Evolutionary conservation across 2,329 filamentous ascomycete species (phyloP), one percentile per base, ranked within the genome.

Genomic region (Thelonectria discophora): DNA sequence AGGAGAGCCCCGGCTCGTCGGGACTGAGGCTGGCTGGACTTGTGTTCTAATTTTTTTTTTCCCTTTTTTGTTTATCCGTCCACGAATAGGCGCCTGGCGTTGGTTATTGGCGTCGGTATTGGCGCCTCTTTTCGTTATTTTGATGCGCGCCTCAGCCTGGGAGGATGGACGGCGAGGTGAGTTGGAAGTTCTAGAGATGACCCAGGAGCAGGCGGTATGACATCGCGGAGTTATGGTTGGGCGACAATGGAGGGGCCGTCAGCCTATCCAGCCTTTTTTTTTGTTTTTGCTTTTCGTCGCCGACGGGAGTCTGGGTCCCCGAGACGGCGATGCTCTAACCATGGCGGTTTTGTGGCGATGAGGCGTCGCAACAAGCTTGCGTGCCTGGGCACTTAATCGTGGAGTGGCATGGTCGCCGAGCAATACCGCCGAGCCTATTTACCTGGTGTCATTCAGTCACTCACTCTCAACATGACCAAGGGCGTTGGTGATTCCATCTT

Each of bases 11-110:
- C 21, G 20, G 45, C 27, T 47, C n/a, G 21, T 30, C 11, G 45
- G 45, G 45, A 27, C 27, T 62, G 54, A 58, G 59, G 55, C 53
- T 61, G 58, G 58, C 58, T 49, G 53, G 52, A 42, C 27, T 15
- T 45, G 27, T 17, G n/a, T 17, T 48, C 53, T 27, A 30, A 18
- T 49, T 51, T 30, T 30, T 9, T 24, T 49, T 51, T 30, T 30
- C 8, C 8, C 8, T 9, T 9, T 30, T 5, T 30, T n/a, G n/a
- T 30, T 30, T 30, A 24, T 24, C 21, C 21, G 21, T 24, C 21
- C 8, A 30, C 27, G 27, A 30, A 30, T 30, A 30, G 27, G 27
- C 27, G 27, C 27, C 46, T 37, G 45, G 24, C 49, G 54, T 49
- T 18, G 53, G 21, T 24, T 24, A 24, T 15, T 58, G 54, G 54